Evolutionary conservation across 768 basidiomycete species (phyloP).

Genomic region (Leccinum variicolor): DNA sequence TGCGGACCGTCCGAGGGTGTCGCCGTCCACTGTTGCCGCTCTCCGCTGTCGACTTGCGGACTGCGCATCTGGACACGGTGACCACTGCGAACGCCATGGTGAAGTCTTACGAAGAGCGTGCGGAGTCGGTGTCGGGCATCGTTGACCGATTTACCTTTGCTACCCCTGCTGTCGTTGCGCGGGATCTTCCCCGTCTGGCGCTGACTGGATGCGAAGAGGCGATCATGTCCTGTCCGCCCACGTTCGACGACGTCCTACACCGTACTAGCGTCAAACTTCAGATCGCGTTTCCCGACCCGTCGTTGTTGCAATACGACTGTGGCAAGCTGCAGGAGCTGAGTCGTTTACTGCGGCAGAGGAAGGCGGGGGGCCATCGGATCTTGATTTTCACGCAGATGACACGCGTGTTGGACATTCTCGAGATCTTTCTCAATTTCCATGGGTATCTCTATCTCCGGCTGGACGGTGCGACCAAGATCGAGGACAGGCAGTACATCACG

Average conservation of each 20-base stretch:
- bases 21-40: slow-evolving; percentile 51
- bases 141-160: slow-evolving; percentile 76
- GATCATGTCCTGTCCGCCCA: slow-evolving; percentile 31
- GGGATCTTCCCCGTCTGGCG: slow-evolving; percentile 65
- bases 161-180: slow-evolving; percentile 74
- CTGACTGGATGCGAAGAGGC: slow-evolving; percentile 42
- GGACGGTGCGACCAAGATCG: slow-evolving; percentile 93
- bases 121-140: slow-evolving; percentile 46
- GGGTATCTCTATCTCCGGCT: slow-evolving; percentile 93
- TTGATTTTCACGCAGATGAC: slow-evolving; percentile 99
- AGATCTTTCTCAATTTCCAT: slow-evolving; percentile 88
- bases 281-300: slow-evolving; percentile 90
- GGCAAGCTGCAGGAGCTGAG: slow-evolving; percentile 89
- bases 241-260: slow-evolving; percentile 72
- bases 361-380: slow-evolving; percentile 83
- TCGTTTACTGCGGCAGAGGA: slow-evolving; percentile 76
- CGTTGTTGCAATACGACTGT: slow-evolving; percentile 90
- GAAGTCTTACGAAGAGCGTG: slow-evolving; percentile 62
- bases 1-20: slow-evolving; percentile 39
- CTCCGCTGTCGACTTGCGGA: slow-evolving; percentile 38
- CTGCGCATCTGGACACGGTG: slow-evolving; percentile 41
- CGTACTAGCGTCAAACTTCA: slow-evolving; percentile 76
- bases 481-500: slow-evolving; percentile 88
- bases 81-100: slow-evolving; percentile 46
- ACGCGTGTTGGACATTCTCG: slow-evolving; percentile 87